Evolutionary conservation across 768 basidiomycete species (phyloP).

Genomic region (Erythrobasidium yunnanense): DNA sequence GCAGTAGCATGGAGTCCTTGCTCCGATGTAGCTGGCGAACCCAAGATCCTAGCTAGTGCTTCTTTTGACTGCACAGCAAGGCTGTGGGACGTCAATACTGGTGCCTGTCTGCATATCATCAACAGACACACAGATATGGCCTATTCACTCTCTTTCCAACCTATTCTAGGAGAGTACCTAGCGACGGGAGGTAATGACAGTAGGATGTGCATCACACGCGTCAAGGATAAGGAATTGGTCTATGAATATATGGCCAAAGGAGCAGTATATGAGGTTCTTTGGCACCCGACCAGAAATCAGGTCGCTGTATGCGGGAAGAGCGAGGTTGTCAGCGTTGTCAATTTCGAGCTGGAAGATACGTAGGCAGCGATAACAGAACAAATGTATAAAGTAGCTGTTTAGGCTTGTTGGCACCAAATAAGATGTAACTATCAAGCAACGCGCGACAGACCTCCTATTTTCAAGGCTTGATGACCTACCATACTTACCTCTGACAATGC

Average conservation of each 20-base stretch:
- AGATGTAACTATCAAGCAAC: too few relatives aligned
- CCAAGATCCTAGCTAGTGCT: constrained; percentile 46
- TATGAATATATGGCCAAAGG: constrained; percentile 32
- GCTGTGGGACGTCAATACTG: constrained; percentile 70
- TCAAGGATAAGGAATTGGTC: constrained; percentile 46
- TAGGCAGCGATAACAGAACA: neutral
- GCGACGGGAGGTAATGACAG: constrained; percentile 74
- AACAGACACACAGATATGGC: constrained; percentile 60
- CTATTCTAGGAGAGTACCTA: constrained; percentile 54
- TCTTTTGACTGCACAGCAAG: constrained; percentile 72
- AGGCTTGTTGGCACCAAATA: too few relatives aligned
- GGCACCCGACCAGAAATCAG: constrained; percentile 33
- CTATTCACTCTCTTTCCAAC: constrained; percentile 65
- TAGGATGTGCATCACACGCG: constrained; percentile 59
- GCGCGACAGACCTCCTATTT: neutral
- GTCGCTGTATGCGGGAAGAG: constrained; percentile 33
- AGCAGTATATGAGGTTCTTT: constrained; percentile 34
- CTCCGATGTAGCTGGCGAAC: constrained; percentile 6
- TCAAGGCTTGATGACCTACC: too few relatives aligned
- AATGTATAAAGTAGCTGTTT: neutral
- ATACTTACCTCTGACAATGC: too few relatives aligned
- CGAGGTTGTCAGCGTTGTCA: constrained; percentile 32
- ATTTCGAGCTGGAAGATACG: neutral
- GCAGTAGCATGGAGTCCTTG: constrained; percentile 33
- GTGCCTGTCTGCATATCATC: constrained; percentile 62